A percentile compares a stretch with the other conserved stretches of the same genome.
These are phyloP conservation scores for Xylariaceae sp. DNA, from an alignment of 2,329 filamentous ascomycete genomes.

Conservation along the genomic window DNA sequence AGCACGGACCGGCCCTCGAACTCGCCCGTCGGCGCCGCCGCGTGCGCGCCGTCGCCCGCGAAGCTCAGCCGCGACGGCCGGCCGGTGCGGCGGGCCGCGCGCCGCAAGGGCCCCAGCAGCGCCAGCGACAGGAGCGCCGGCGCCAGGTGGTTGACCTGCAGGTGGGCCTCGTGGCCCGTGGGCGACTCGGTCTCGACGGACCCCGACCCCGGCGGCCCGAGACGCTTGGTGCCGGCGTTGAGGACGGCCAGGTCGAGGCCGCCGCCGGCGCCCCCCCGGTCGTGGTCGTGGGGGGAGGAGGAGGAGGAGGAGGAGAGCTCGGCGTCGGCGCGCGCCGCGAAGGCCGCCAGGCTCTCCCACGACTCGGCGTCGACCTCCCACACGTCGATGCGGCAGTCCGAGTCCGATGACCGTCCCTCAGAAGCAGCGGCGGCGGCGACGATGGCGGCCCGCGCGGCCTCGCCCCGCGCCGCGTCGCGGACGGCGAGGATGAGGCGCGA, in stretches of 20 bases:
- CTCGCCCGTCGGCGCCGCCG: conserved; percentile 5
- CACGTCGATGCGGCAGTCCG: conserved; percentile 6
- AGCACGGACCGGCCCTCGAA: conserved; percentile 5
- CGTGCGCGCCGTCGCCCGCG: conserved; percentile 7
- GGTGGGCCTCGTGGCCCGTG: conserved; percentile 7
- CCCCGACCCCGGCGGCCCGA: too few relatives aligned
- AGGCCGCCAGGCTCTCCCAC: conserved; percentile 8
- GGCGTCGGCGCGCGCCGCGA: conserved; percentile 6
- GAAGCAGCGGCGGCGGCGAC: conserved; percentile 1
- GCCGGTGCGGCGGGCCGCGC: conserved; percentile 3
- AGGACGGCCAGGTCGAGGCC: conserved; percentile 11
- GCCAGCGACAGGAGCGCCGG: conserved; percentile 11
- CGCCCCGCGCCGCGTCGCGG: conserved; percentile 4
- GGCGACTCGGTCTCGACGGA: conserved; percentile 1
- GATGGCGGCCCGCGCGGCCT: conserved; percentile 3
- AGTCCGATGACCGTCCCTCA: conserved; percentile 1
- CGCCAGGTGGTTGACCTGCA: conserved; percentile 10
- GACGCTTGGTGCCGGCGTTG: conserved; percentile 10
- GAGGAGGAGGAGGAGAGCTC: too few relatives aligned
- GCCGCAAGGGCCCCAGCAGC: conserved; percentile 4
- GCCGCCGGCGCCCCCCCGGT: too few relatives aligned
- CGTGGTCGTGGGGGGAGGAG: conserved; percentile 2
- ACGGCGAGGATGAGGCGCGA: conserved; percentile 5
- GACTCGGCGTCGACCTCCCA: conserved; percentile 12
- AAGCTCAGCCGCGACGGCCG: conserved; percentile 7